phyloP scores from a whole-genome alignment of 169 alveolate genomes.

The Babesia sp. region DNA sequence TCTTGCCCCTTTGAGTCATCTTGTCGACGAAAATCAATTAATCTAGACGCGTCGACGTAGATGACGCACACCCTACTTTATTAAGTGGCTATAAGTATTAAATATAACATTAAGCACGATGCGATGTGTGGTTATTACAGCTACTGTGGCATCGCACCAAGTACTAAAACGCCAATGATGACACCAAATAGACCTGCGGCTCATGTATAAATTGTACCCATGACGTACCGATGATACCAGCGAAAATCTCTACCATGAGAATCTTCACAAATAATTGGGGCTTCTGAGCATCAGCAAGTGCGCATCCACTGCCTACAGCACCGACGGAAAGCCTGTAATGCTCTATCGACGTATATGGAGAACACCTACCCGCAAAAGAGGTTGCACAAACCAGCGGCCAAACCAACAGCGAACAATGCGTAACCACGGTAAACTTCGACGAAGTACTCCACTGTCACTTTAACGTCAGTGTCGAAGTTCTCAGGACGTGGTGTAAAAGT shows the following conservation, averaged over 20 bases:
- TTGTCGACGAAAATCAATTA: conserved; percentile 2
- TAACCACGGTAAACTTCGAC: conserved; percentile 88
- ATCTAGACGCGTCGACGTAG: background rate
- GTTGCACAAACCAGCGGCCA: conserved; percentile 98
- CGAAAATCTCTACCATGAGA: conserved; percentile 98
- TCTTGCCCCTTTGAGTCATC: conserved; percentile 86
- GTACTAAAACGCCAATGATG: conserved; percentile 82
- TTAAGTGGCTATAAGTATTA: background rate
- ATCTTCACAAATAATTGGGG: conserved; percentile 98
- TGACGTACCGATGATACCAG: conserved; percentile 94
- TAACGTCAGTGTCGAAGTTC: conserved; percentile 52
- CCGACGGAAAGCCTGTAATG: conserved; percentile 93
- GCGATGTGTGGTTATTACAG: background rate
- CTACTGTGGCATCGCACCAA: conserved; percentile 32
- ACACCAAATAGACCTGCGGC: conserved; percentile 86
- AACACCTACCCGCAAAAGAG: conserved; percentile 93
- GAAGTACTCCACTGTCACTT: conserved; percentile 57
- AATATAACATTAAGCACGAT: background rate
- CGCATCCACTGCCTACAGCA: conserved; percentile 98
- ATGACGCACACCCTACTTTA: conserved; percentile 7
- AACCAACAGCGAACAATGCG: conserved; percentile 95
- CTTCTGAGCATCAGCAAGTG: conserved; percentile 98
- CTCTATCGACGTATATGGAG: background rate
- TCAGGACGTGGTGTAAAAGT: conserved; percentile 74
- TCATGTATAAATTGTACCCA: background rate